These are phyloP conservation scores for Lecanicillium sp. DNA, from an alignment of 2,329 filamentous ascomycete species.

Conservation along the genomic window DNA sequence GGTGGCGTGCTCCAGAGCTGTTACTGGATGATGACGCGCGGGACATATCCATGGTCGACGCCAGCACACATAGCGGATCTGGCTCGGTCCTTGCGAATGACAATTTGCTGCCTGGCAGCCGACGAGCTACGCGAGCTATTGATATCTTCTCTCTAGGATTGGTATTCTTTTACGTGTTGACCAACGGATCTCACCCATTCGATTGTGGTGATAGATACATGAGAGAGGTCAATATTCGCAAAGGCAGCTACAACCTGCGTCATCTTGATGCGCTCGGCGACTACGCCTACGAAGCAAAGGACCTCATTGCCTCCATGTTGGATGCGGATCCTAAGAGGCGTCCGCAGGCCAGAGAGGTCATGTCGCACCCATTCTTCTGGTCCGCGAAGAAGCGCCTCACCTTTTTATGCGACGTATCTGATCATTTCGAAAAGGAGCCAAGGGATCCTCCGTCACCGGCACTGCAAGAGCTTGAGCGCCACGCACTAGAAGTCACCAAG, in stretches of 20 bases:
- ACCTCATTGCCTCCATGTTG: conserved; percentile 79
- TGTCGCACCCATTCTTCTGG: conserved; percentile 98
- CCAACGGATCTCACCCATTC: conserved; percentile 84
- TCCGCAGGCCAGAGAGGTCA: conserved; percentile 69
- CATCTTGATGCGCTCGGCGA: conserved; percentile 70
- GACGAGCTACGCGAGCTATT: conserved; percentile 88
- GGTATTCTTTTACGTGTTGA: conserved; percentile 99
- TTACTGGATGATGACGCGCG: conserved; percentile 70
- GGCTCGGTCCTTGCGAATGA: conserved; percentile 49
- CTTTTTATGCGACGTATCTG: conserved; percentile 94
- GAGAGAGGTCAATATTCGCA: conserved; percentile 95
- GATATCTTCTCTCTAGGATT: conserved; percentile 96
- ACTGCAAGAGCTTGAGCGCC: conserved; percentile 51
- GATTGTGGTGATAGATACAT: conserved; percentile 92
- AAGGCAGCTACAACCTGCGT: conserved; percentile 68
- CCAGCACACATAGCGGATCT: conserved; percentile 53
- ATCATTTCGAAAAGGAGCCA: conserved; percentile 90
- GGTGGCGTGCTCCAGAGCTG: conserved; percentile 93
- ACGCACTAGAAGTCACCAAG: conserved; percentile 46
- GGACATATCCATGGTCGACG: conserved; percentile 37
- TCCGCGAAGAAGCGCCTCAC: conserved; percentile 75
- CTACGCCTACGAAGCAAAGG: conserved; percentile 77
- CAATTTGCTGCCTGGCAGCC: conserved; percentile 49
- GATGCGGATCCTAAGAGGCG: conserved; percentile 44
- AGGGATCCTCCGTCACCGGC: conserved; percentile 70